phyloP scores from a whole-genome alignment of 768 basidiomycete genomes.

The Collybiopsis luxurians region DNA sequence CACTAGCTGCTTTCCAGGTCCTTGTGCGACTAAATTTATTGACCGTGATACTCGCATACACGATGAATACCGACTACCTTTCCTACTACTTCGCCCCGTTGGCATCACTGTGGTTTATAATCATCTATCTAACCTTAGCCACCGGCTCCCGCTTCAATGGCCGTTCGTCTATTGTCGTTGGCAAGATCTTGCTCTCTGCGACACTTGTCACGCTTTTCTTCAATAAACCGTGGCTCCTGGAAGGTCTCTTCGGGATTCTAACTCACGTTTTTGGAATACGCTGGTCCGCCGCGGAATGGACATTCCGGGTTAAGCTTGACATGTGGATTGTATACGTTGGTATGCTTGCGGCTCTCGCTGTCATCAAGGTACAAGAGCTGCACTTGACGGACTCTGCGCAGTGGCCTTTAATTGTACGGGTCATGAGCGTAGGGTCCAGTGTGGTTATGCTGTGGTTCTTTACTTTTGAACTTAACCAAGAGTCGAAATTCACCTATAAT shows the following conservation, averaged over 20 bases:
- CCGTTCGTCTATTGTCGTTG: conserved; percentile 58
- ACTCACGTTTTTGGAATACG: conserved; percentile 65
- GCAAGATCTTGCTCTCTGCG: conserved; percentile 70
- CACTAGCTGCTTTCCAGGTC: conserved; percentile 38
- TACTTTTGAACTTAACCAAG: conserved; percentile 72
- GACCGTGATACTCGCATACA: conserved; percentile 79
- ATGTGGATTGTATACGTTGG: conserved; percentile 87
- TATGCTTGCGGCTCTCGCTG: conserved; percentile 73
- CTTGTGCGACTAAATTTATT: conserved; percentile 82
- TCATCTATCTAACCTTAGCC: conserved; percentile 80
- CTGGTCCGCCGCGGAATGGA: conserved; percentile 88
- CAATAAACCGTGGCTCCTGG: conserved; percentile 58
- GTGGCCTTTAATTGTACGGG: conserved; percentile 58
- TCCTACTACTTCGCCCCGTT: conserved; percentile 90
- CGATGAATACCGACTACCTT: conserved; percentile 90
- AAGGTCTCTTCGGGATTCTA: conserved; percentile 61
- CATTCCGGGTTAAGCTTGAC: conserved; percentile 86
- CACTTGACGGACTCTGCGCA: conserved; percentile 64
- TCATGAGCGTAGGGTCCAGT: conserved; percentile 45
- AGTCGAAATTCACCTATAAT: conserved; percentile 86
- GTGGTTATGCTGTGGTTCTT: conserved; percentile 74
- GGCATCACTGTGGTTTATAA: conserved; percentile 86
- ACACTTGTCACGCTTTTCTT: conserved; percentile 64
- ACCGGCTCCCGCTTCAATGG: conserved; percentile 74
- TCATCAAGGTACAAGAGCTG: conserved; percentile 73